Percentiles rank a stretch among this genome's conserved stretches.
Conservation (phyloP, 768 basidiomycete genomes). For the Naganishia onofrii region DNA sequence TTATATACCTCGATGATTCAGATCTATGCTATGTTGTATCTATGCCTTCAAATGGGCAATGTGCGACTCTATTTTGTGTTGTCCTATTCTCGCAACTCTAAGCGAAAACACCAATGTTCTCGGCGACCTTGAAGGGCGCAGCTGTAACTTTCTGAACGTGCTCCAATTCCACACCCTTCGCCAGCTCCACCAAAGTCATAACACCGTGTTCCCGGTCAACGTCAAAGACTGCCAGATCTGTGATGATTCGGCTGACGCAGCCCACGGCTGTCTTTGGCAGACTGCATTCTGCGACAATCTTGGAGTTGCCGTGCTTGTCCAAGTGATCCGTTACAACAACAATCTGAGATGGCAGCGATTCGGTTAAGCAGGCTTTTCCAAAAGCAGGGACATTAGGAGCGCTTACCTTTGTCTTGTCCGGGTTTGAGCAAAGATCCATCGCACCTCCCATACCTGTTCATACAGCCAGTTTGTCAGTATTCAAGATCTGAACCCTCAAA, state of each 20-base stretch:
- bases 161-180: constrained; percentile 78
- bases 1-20: neutral
- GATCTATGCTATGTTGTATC: constrained; percentile 5
- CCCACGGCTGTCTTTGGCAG: constrained; percentile 86
- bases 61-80: neutral
- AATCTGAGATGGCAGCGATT: constrained; percentile 52
- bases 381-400: neutral
- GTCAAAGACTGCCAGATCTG: constrained; percentile 80
- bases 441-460: constrained; percentile 82
- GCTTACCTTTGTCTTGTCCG: constrained; percentile 74
- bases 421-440: constrained; percentile 95
- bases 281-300: constrained; percentile 75
- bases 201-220: constrained; percentile 69
- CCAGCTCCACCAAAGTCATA: constrained; percentile 74
- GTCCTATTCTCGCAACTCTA: neutral
- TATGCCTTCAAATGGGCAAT: neutral
- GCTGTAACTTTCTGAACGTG: constrained; percentile 84
- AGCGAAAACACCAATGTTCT: constrained; percentile 39
- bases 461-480: neutral
- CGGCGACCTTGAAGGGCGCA: constrained; percentile 63
- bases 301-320: constrained; percentile 82
- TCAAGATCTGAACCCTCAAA: too few species aligned
- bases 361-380: neutral
- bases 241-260: constrained; percentile 85
- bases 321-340: constrained; percentile 87